Conservation (phyloP, 495 filamentous ascomycete species). For the Penicillium macrosclerotiorum region DNA sequence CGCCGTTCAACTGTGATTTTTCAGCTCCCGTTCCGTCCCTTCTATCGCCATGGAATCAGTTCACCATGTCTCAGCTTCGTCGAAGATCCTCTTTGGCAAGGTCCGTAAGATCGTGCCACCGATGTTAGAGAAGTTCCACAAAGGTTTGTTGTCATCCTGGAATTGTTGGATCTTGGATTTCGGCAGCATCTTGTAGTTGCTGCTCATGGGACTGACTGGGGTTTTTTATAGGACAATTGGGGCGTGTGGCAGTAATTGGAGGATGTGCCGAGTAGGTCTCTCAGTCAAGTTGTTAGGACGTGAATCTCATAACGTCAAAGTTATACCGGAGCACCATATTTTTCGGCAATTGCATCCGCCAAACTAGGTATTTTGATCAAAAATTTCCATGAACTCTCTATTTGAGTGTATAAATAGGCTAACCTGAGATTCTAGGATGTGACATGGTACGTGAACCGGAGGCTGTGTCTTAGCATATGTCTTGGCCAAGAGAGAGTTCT, state of each 20-base stretch:
- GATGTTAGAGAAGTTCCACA: conserved; percentile 94
- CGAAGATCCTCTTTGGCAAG: conserved; percentile 73
- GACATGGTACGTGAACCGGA: conserved; percentile 61
- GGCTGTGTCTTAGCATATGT: not conserved
- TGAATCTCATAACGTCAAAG: conserved; percentile 33
- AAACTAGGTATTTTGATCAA: conserved; percentile 54
- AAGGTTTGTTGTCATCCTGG: conserved; percentile 57
- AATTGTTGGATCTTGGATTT: not conserved
- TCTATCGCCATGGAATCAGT: conserved; percentile 31
- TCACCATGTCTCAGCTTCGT: conserved; percentile 53
- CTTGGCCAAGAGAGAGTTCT: not conserved
- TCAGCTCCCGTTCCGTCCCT: not conserved
- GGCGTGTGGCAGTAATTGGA: conserved; percentile 89
- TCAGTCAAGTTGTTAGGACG: not conserved
- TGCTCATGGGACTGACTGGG: not conserved
- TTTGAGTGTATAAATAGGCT: not conserved
- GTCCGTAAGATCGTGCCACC: conserved; percentile 91
- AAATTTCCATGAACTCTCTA: not conserved
- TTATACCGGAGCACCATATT: conserved; percentile 96
- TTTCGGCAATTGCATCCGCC: conserved; percentile 95
- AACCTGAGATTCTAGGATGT: conserved; percentile 49
- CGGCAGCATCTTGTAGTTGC: too few species aligned
- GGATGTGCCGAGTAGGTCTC: conserved; percentile 75
- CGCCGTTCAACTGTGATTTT: not conserved
- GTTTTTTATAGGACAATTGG: conserved; percentile 74